Evolutionary conservation across 2,329 filamentous ascomycete genomes (phyloP).

Genomic region (Clathrospora elynae): DNA sequence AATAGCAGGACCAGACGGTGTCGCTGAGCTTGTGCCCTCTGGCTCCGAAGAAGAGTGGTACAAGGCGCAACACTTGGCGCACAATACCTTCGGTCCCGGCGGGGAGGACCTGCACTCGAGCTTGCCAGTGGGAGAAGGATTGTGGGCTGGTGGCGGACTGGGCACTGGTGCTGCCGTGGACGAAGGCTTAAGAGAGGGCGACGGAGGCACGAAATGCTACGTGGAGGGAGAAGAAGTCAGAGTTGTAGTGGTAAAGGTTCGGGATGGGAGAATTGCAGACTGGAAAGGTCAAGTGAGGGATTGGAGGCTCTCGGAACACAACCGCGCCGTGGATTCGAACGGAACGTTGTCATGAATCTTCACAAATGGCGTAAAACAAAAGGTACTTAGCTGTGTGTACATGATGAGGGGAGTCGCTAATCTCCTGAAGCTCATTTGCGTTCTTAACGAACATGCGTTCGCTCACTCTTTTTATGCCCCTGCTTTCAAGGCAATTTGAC

Average conservation of each 20-base stretch:
- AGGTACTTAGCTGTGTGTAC: background rate
- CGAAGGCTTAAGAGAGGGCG: slow-evolving; percentile 41
- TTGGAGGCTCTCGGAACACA: slow-evolving; percentile 54
- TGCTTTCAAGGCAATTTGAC: no score
- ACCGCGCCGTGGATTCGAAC: background rate
- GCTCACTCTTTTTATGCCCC: no score
- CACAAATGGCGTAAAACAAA: background rate
- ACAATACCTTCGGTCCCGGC: slow-evolving; percentile 77
- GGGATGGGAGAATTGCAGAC: slow-evolving; percentile 85
- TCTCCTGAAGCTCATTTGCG: no score
- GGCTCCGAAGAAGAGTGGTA: slow-evolving; percentile 90
- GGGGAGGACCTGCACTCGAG: slow-evolving; percentile 36
- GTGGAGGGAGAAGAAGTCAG: slow-evolving; percentile 82
- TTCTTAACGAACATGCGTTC: no score
- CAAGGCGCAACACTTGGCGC: slow-evolving; percentile 80
- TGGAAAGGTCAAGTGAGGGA: slow-evolving; percentile 95
- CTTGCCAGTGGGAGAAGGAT: slow-evolving; percentile 44
- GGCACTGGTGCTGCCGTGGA: slow-evolving; percentile 49
- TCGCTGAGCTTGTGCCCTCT: slow-evolving; percentile 71
- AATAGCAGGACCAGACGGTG: no score
- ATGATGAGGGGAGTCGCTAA: background rate
- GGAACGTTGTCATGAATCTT: slow-evolving; percentile 2
- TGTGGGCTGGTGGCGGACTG: slow-evolving; percentile 56
- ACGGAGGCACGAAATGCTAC: slow-evolving; percentile 65
- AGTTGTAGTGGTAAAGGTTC: slow-evolving; percentile 84